These are phyloP conservation scores for Aspergillus campestris DNA, from an alignment of 495 filamentous ascomycete species.

Conservation along the genomic window DNA sequence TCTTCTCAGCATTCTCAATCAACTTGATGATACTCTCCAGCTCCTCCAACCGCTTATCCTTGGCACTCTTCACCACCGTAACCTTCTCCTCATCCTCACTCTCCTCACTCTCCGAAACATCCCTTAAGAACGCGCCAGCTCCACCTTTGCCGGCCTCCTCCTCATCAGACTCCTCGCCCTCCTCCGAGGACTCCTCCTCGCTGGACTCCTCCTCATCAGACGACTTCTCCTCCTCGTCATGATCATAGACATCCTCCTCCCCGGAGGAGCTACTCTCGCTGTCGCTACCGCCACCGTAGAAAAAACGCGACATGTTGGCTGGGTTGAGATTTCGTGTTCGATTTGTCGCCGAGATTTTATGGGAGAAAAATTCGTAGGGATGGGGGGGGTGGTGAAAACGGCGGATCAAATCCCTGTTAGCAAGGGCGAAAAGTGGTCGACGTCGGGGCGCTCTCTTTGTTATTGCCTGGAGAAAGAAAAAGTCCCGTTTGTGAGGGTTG, in stretches of 20 bases:
- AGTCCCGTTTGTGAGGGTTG: slow-evolving; percentile 32
- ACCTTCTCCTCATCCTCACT: slow-evolving; percentile 74
- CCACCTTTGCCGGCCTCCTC: slow-evolving; percentile 58
- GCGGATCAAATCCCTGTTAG: slow-evolving; percentile 1
- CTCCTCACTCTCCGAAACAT: slow-evolving; percentile 68
- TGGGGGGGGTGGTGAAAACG: slow-evolving; percentile 2
- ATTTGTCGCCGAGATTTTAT: no score
- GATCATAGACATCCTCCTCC: slow-evolving; percentile 84
- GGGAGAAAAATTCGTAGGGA: slow-evolving; percentile 4
- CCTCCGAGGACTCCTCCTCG: slow-evolving; percentile 46
- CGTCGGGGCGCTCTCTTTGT: slow-evolving; percentile 6
- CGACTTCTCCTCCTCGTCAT: slow-evolving; percentile 56
- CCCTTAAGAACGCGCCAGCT: slow-evolving; percentile 71
- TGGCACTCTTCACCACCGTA: slow-evolving; percentile 87
- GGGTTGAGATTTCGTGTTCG: slow-evolving; percentile 2
- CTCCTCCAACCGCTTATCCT: slow-evolving; percentile 93
- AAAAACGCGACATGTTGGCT: slow-evolving; percentile 75
- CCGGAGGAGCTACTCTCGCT: slow-evolving; percentile 67
- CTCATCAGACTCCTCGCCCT: slow-evolving; percentile 48
- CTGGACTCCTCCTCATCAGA: slow-evolving; percentile 76
- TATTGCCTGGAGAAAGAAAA: slow-evolving; percentile 11
- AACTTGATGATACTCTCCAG: slow-evolving; percentile 78
- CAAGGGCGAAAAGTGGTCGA: background rate
- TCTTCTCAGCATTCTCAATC: slow-evolving; percentile 95
- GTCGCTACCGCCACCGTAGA: slow-evolving; percentile 86